Evolutionary conservation across 805 yeast genomes (phyloP).

Genomic region (Zygotorulaspora florentina): DNA sequence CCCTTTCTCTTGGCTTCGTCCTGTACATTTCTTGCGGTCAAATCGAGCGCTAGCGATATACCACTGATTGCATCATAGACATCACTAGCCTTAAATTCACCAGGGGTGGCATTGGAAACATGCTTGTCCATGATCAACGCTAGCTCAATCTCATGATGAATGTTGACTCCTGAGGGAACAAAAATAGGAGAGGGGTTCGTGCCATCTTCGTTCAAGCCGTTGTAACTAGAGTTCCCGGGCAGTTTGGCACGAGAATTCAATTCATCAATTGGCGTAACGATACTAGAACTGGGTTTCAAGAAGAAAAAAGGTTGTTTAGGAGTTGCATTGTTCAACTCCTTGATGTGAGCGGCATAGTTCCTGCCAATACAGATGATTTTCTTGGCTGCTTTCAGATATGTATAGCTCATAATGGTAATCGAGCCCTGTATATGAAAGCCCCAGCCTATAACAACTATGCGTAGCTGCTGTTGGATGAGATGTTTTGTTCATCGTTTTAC

Average conservation of each 20-base stretch:
- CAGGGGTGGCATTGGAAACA: slow-evolving; percentile 53
- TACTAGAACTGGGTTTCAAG: slow-evolving; percentile 80
- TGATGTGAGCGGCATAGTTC: slow-evolving; percentile 93
- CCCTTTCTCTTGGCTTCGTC: slow-evolving; percentile 92
- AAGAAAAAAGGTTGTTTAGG: slow-evolving; percentile 92
- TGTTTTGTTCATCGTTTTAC: too few species aligned
- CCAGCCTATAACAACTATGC: too few species aligned
- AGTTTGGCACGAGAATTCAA: slow-evolving; percentile 1
- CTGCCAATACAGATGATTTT: slow-evolving; percentile 95
- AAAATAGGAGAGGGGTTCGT: slow-evolving; percentile 64
- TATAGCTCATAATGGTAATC: slow-evolving; percentile 39
- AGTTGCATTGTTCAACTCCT: slow-evolving; percentile 74
- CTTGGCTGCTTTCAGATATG: slow-evolving; percentile 57
- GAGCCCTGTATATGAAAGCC: too few species aligned
- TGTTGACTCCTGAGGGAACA: slow-evolving; percentile 73
- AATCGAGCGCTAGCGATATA: slow-evolving; percentile 83
- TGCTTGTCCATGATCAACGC: slow-evolving; percentile 69
- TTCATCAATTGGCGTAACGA: slow-evolving; percentile 50
- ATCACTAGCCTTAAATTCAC: slow-evolving; percentile 53
- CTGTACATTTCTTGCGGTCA: slow-evolving; percentile 95
- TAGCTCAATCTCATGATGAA: slow-evolving; percentile 91
- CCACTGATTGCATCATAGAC: slow-evolving; percentile 81
- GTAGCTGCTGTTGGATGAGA: too few species aligned
- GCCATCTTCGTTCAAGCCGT: slow-evolving; percentile 29
- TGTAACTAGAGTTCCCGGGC: slow-evolving; percentile 18